phyloP scores from a whole-genome alignment of 306 rosid genomes.

The Phaseolus lunatus region DNA sequence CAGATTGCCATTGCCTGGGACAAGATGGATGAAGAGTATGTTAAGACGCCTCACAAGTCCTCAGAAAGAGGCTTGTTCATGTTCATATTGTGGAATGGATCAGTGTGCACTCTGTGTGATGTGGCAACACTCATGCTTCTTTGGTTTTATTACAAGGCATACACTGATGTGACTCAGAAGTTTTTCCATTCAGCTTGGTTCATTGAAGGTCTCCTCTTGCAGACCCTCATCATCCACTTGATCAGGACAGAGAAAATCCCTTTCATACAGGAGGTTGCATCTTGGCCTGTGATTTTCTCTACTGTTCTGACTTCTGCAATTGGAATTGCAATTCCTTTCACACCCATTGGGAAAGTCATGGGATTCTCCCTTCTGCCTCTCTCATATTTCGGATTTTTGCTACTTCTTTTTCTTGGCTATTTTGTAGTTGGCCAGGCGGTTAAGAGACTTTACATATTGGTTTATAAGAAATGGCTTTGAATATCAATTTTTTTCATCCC shows the following conservation, averaged over 20 bases:
- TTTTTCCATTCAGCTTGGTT: constrained; percentile 88
- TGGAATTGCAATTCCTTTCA: constrained; percentile 65
- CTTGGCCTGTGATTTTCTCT: constrained; percentile 87
- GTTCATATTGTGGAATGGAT: constrained; percentile 87
- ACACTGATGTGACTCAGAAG: background rate
- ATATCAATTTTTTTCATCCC: constrained; percentile 13
- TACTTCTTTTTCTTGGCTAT: constrained; percentile 65
- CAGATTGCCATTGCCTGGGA: constrained; percentile 64
- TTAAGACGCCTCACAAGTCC: constrained; percentile 72
- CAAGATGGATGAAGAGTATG: constrained; percentile 74
- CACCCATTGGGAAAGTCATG: constrained; percentile 69
- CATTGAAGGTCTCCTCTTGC: constrained; percentile 81
- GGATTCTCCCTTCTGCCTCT: constrained; percentile 60
- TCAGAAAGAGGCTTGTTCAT: constrained; percentile 61
- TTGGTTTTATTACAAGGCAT: constrained; percentile 58
- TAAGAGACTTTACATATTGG: constrained; percentile 67
- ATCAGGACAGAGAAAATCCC: constrained; percentile 79
- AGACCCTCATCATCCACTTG: constrained; percentile 77
- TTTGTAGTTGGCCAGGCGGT: constrained; percentile 67
- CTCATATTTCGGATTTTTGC: constrained; percentile 66
- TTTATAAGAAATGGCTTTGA: constrained; percentile 77
- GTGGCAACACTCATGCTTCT: constrained; percentile 66
- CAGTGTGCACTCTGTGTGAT: constrained; percentile 77
- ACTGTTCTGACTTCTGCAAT: constrained; percentile 65
- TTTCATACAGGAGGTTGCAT: constrained; percentile 71